Evolutionary conservation across 345 rosid genomes (phyloP), one percentile per base, ranked within the genome.

Genomic region (Aquilaria yunnanensis): DNA sequence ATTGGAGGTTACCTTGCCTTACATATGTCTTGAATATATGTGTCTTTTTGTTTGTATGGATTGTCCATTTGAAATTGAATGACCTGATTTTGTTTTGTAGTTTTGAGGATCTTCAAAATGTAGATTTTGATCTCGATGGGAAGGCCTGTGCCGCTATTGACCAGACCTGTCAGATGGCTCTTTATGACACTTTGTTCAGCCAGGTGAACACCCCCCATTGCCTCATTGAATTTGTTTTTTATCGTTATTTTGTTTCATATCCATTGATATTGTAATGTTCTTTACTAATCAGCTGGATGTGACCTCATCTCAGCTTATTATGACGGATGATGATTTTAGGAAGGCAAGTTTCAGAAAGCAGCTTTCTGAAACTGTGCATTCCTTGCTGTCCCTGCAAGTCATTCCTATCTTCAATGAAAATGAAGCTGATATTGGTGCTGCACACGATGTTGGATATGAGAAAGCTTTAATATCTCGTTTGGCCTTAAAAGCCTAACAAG

Each of bases 81-180:
- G 14, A 9, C 33, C 7, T 37, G 37, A 12, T 47, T 64, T 50
- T 54, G 51, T 63, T 60, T 61, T 71, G 60, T 67, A 83, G 88
- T 65, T 72, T 83, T 57, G 79, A 80, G 63, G 88, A 83, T 74
- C 88, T 83, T 61, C 88, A 83, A 59, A 80, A 80, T 53, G 83
- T 80, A 16, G 85, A 76, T 66, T 14, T 2, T 47, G 88, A 83
- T 48, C 60, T 80, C 56, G 81, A 78, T 61, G 88, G 88, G 53
- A 83, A 83, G 73, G 88, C 81, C 10, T 80, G 83, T 58, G 85
- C 88, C 2, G 88, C 88, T 61, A 85, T 83, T 63, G 88, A 85
- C 34, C 88, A 83, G 66, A 80, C 60, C 58, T 68, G 80, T 67
- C 78, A 80, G 54, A 83, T 83, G 88, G 85, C 88, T 72, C 70